Evolutionary conservation across 192 early-diverging fungal genomes (phyloP), one percentile per base, ranked within the genome.

Genomic region (Ambispora gerdemannii): DNA sequence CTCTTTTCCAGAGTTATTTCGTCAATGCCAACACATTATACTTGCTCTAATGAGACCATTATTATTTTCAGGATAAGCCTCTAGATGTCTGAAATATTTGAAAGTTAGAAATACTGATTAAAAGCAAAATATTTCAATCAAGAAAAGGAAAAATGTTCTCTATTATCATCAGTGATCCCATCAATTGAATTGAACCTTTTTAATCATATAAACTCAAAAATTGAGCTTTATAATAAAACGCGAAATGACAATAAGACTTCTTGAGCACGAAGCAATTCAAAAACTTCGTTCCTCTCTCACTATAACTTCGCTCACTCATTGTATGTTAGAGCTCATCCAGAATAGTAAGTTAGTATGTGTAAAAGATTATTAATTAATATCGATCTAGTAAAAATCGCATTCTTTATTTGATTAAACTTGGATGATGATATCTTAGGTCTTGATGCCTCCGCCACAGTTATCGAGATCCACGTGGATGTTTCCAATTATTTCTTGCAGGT

Each of bases 271-370:
- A 7, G 75, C 75, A 47, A 63, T 75, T 7, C 72, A 70, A 30
- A 66, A 76, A 51, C 67, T 80, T 50, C 78, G 75, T 2, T 65
- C 79, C 15, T 80, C 76, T 63, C 59, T 75, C 35, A 71, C 77
- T 52, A 59, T 75, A 43, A 63, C 49, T 25, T 77, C 79, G 4
- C 36, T 88, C 11, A 63, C 80, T 2, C 81, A 87, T 51, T 87
- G 88, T 72, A 71, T 83, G 20, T 47, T 82, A 2, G 89, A 90
- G 50, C 79, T 90, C 13, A 70, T 87, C 50, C 83, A 89, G 31
- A 90, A 90, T 62, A 77, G 86, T 77, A 75, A n/a, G 50, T 13
- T 2, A n/a, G 19, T 11, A 0, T 8, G 30, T 33, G 25, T n/a
- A 11, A 30, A n/a, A n/a, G 55, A 51, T 3, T 25, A 34, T 50